Evolutionary conservation across 495 filamentous ascomycete genomes (phyloP).

Genomic region (Aspergillus carlsbadensis): DNA sequence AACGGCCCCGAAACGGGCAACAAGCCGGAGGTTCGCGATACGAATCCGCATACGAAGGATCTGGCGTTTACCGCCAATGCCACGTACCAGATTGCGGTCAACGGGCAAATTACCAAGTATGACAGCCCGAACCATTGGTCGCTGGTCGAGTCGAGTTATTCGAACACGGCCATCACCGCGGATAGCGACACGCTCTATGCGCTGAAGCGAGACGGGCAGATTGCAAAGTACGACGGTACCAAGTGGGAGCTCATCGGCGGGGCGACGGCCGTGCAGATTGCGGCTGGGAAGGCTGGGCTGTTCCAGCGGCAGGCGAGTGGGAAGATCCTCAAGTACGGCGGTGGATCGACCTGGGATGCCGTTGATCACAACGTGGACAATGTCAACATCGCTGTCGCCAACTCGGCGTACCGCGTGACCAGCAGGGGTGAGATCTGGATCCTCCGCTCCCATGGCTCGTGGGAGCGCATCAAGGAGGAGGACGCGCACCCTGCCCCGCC

Average conservation of each 20-base stretch:
- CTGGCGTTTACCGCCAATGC: background rate
- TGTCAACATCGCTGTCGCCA: background rate
- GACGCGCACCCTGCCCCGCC: background rate
- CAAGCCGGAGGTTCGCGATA: background rate
- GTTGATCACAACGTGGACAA: background rate
- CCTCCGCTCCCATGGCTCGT: background rate
- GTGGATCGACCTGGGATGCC: background rate
- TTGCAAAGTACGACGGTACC: background rate
- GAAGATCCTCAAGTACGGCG: background rate
- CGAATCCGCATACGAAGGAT: background rate
- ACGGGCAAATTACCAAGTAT: background rate
- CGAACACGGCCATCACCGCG: background rate
- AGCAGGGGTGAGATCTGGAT: constrained; percentile 4
- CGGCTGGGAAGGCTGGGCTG: constrained; percentile 1
- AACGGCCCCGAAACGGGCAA: background rate
- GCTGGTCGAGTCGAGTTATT: background rate
- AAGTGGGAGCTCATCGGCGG: background rate
- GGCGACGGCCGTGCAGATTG: background rate
- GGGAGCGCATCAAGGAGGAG: background rate
- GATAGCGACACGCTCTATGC: background rate
- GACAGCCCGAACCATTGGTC: background rate
- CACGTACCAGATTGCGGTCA: background rate
- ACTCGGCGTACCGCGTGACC: background rate
- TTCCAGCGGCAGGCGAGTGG: background rate
- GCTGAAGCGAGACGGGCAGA: background rate